Base-by-base conservation (phyloP, 768 basidiomycete species). In the Hygrophoropsis aurantiaca region DNA sequence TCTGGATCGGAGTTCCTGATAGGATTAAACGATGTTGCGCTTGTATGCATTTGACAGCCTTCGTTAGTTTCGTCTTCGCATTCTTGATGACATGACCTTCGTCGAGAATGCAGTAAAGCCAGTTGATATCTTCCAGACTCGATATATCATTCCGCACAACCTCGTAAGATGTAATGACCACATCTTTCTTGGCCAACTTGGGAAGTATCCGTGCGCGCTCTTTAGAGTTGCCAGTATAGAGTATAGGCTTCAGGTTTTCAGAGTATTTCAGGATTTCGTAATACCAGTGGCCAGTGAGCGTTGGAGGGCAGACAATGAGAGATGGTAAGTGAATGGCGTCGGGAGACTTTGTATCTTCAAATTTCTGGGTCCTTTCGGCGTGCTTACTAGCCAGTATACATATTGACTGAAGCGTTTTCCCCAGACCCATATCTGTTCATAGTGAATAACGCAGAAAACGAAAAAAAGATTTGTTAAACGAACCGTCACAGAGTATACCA, bases 31-130 rank as follows among this genome's bases (percentile, higher is more conserved):
- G 85, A 68, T 99, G 97, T 48, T 94, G 86, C 1, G 95, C 91
- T 45, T 80, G 81, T 37, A 98, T 79, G 48, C 75, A 80, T 67
- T 99, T 99, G 58, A 98, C 90, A 1, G 97, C 94, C 64, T 94
- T 93, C 1, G 95, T 94, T 32, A 99, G 78, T 67, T 98, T 98
- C 19, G 97, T 97, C 70, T 95, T 97, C 30, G 92, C 88, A 61
- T 98, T 99, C 77, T 97, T 98, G 70, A 99, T 98, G 54, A 97
- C 83, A 67, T 99, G 97, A 0, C 97, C 97, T 70, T 99, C 97
- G 61, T 99, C 97, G 44, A 99, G 79, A 34, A 98, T 86, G 68
- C 94, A 97, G 64, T 95, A 99, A 33, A 97, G 77, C 91, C 93
- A 99, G 58, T 84, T 81, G 54, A 88, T 60, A 37, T 77, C 74